These are phyloP conservation scores for Xerocomus nothofagi DNA, from an alignment of 1,284 basidiomycete genomes.

Conservation along the genomic window DNA sequence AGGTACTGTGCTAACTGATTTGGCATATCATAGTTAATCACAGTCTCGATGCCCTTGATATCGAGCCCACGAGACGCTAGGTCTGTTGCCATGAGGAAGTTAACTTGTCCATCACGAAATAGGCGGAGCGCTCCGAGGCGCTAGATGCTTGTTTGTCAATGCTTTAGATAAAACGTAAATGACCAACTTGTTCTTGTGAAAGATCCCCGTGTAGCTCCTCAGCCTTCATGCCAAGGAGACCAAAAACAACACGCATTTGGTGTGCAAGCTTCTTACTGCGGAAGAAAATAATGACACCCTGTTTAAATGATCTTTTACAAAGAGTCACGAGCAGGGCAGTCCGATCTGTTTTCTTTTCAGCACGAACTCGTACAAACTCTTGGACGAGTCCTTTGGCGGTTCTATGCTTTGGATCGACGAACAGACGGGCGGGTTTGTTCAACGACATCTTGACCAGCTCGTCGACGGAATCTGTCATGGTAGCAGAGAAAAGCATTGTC, in stretches of 20 bases:
- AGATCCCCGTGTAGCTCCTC: conserved; percentile 95
- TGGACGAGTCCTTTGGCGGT: conserved; percentile 91
- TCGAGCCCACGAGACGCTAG: conserved; percentile 94
- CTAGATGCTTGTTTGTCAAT: conserved; percentile 40
- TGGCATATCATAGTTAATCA: conserved; percentile 99
- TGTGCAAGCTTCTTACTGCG: conserved; percentile 96
- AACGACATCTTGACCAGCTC: conserved; percentile 91
- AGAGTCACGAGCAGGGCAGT: conserved; percentile 82
- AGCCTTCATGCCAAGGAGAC: conserved; percentile 83
- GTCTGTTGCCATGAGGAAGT: conserved; percentile 95
- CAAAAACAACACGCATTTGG: conserved; percentile 93
- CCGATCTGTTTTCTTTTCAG: conserved; percentile 76
- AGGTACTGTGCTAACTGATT: conserved; percentile 91
- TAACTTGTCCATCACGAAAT: conserved; percentile 84
- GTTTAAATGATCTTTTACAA: conserved; percentile 86
- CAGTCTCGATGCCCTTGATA: conserved; percentile 97
- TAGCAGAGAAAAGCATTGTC: conserved; percentile 98
- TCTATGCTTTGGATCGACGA: conserved; percentile 91
- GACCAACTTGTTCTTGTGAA: conserved; percentile 86
- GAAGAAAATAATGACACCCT: conserved; percentile 89
- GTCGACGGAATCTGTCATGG: conserved; percentile 96
- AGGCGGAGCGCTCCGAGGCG: conserved; percentile 82
- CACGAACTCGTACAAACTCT: conserved; percentile 90
- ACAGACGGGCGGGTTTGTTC: conserved; percentile 89
- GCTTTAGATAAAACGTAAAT: not conserved